phyloP scores from a whole-genome alignment of 805 yeast species.

The Metschnikowia aberdeeniae region DNA sequence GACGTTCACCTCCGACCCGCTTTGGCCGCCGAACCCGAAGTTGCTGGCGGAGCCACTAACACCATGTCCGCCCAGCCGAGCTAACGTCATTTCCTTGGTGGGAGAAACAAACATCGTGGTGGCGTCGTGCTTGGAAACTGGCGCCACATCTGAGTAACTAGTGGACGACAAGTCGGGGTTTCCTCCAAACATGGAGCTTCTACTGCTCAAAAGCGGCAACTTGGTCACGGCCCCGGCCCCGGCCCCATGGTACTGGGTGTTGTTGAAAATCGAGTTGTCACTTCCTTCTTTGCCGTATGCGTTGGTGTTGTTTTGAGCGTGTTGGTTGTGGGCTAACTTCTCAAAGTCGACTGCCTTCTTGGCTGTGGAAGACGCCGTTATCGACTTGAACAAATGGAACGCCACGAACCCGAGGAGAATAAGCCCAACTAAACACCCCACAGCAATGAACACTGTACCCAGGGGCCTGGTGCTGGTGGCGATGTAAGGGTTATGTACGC shows the following conservation, averaged over 20 bases:
- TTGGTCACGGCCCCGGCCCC: conserved; percentile 20
- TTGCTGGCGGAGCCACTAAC: conserved; percentile 18
- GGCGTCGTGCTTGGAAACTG: conserved; percentile 36
- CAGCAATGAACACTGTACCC: conserved; percentile 82
- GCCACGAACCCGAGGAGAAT: conserved; percentile 47
- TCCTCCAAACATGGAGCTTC: conserved; percentile 16
- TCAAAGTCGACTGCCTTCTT: conserved; percentile 39
- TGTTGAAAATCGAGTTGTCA: conserved; percentile 2
- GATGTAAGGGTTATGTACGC: conserved; percentile 61
- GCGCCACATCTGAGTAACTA: conserved; percentile 27
- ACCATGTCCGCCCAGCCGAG: conserved; percentile 22
- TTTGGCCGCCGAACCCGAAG: conserved; percentile 12
- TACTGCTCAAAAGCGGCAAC: conserved; percentile 28
- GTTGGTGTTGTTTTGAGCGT: conserved; percentile 26
- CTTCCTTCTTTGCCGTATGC: conserved; percentile 23
- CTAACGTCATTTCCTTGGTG: conserved; percentile 63
- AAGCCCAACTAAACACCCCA: conserved; percentile 66
- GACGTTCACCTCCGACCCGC: conserved; percentile 19
- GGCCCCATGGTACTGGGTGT: conserved; percentile 15
- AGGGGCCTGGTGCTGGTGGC: conserved; percentile 48
- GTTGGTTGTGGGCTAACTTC: conserved; percentile 30
- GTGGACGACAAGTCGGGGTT: conserved; percentile 23
- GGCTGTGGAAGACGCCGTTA: conserved; percentile 50
- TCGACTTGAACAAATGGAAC: conserved; percentile 49
- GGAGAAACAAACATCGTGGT: conserved; percentile 70